Percentiles rank a stretch among this genome's conserved stretches.
phyloP scores from a whole-genome alignment of 2,329 filamentous ascomycete genomes.

The Aspergillus fumigatiaffinis region DNA sequence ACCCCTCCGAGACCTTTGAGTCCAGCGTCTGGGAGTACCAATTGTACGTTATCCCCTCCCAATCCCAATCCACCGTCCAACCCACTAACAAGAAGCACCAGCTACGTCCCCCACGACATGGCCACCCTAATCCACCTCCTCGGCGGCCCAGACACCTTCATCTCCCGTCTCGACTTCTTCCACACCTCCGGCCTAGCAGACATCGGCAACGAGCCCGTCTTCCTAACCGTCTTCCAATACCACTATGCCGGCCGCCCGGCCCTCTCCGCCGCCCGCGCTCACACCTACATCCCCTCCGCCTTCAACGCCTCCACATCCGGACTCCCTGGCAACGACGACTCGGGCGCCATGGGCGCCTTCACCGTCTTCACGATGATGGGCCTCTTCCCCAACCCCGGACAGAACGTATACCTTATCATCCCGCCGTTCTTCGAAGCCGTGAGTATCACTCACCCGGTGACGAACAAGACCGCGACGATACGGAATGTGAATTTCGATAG shows the following conservation, averaged over 20 bases:
- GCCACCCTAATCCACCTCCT: conserved; percentile 53
- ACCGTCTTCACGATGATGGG: conserved; percentile 65
- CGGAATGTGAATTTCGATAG: conserved; percentile 58
- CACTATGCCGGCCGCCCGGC: conserved; percentile 64
- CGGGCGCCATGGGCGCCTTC: conserved; percentile 66
- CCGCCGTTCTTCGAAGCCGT: conserved; percentile 63
- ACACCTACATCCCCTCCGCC: conserved; percentile 60
- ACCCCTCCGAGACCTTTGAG: conserved; percentile 30
- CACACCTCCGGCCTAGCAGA: conserved; percentile 62
- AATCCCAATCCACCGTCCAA: conserved; percentile 47
- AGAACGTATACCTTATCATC: conserved; percentile 65
- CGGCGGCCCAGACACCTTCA: conserved; percentile 55
- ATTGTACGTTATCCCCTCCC: conserved; percentile 47
- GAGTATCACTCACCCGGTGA: conserved; percentile 54
- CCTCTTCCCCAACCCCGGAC: conserved; percentile 63
- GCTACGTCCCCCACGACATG: conserved; percentile 54
- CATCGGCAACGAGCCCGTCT: conserved; percentile 62
- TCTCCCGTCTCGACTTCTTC: conserved; percentile 58
- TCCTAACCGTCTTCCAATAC: conserved; percentile 64
- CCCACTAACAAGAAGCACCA: conserved; percentile 39
- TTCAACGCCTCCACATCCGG: conserved; percentile 57
- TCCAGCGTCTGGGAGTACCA: conserved; percentile 37
- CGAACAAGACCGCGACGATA: conserved; percentile 57
- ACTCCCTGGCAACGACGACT: conserved; percentile 66
- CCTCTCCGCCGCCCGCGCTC: conserved; percentile 47